Conservation (phyloP, 2,329 filamentous ascomycete genomes). For the Diaporthe amygdali region DNA sequence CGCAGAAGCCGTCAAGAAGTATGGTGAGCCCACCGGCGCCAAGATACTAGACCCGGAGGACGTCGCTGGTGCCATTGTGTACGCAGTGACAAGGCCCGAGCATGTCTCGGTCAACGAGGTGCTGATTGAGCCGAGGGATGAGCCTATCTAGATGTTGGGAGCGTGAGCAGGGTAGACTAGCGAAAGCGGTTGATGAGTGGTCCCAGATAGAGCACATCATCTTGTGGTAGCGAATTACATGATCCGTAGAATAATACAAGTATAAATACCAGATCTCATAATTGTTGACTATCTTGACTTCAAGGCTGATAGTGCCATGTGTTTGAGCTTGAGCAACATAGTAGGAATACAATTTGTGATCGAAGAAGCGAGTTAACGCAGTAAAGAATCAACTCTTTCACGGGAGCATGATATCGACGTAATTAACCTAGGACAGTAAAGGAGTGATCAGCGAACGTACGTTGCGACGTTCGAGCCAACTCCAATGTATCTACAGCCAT, state of each 20-base stretch:
- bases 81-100: conserved; percentile 74
- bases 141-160: conserved; percentile 62
- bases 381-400: background rate
- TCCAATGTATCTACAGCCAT: too few species aligned
- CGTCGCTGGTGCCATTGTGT: conserved; percentile 75
- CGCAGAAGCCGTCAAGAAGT: conserved; percentile 77
- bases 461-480: background rate
- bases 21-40: conserved; percentile 75
- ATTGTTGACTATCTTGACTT: background rate
- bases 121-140: conserved; percentile 77
- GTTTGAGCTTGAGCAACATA: background rate
- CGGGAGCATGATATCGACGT: too few species aligned
- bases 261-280: background rate
- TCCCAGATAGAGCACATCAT: background rate
- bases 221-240: background rate
- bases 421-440: too few species aligned
- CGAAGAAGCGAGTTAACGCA: background rate
- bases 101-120: conserved; percentile 84
- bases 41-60: conserved; percentile 77
- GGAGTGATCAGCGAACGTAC: too few species aligned
- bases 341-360: background rate
- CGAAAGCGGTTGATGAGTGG: too few species aligned
- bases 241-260: background rate
- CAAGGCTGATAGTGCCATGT: accelerated
- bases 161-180: background rate